These are phyloP conservation scores for Calcarisporium arbuscula DNA, from an alignment of 2,329 filamentous ascomycete genomes.

Conservation along the genomic window DNA sequence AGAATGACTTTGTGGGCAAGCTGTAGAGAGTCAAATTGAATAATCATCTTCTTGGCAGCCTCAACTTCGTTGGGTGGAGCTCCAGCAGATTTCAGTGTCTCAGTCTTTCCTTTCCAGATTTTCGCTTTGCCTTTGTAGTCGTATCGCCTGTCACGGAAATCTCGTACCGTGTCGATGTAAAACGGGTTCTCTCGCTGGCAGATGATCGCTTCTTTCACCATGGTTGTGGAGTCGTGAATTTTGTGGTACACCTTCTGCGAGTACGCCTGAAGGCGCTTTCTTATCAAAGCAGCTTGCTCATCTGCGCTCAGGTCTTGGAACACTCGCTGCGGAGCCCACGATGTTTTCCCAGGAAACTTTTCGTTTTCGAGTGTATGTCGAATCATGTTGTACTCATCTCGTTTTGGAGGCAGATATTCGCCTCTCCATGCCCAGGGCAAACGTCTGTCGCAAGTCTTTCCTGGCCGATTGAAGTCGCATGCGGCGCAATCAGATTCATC, in stretches of 20 bases:
- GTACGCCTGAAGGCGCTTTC: constrained; percentile 85
- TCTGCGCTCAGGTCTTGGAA: constrained; percentile 78
- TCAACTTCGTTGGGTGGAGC: constrained; percentile 74
- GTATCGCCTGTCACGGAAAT: constrained; percentile 94
- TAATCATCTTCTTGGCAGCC: constrained; percentile 96
- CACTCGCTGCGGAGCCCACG: constrained; percentile 61
- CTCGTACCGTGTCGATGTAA: constrained; percentile 92
- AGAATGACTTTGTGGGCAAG: constrained; percentile 98
- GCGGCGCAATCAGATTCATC: constrained; percentile 92
- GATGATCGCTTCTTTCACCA: constrained; percentile 92
- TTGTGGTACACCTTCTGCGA: constrained; percentile 99
- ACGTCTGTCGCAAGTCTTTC: constrained; percentile 92
- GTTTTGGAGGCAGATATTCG: constrained; percentile 90
- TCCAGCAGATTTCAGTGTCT: constrained; percentile 74
- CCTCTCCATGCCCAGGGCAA: constrained; percentile 98
- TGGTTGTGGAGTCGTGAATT: constrained; percentile 90
- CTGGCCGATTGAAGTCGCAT: constrained; percentile 95
- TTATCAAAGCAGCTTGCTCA: constrained; percentile 73
- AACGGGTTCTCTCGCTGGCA: constrained; percentile 98
- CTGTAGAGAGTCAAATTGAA: constrained; percentile 91
- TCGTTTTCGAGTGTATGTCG: constrained; percentile 86
- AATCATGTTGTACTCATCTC: constrained; percentile 99
- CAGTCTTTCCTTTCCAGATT: constrained; percentile 96
- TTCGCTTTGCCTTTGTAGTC: constrained; percentile 99
- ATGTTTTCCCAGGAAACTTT: constrained; percentile 73